A percentile compares a stretch with the other conserved stretches of the same genome.
Evolutionary conservation across 441 rosid genomes (phyloP).

Genomic region (Pelargonium citronellum): DNA sequence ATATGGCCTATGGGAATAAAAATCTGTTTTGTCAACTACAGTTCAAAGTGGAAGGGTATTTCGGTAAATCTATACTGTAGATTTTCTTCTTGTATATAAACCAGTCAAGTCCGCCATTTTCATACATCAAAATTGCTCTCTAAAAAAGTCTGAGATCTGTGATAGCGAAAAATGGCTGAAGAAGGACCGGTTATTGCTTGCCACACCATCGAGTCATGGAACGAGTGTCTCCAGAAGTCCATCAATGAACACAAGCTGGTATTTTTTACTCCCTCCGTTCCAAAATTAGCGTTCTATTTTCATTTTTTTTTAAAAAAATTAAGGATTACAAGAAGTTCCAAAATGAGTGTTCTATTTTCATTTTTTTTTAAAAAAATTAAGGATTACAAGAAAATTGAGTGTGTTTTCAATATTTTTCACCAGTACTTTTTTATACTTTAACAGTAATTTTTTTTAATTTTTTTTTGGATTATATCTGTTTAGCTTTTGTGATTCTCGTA

Average conservation of each 20-base stretch:
- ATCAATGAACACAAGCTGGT: constrained; percentile 65
- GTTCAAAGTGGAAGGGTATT: background rate
- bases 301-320: background rate
- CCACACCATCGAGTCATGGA: constrained; percentile 65
- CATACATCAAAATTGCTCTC: background rate
- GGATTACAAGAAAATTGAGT: too few relatives aligned
- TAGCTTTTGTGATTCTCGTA: too few relatives aligned
- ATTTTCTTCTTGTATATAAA: background rate
- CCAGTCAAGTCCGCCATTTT: background rate
- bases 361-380: too few relatives aligned
- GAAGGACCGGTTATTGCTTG: constrained; percentile 72
- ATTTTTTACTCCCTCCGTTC: constrained; percentile 15
- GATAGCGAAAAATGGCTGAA: constrained; percentile 48
- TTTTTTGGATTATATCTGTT: too few relatives aligned
- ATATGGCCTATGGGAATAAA: background rate
- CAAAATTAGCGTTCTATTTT: background rate
- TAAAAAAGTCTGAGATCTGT: background rate
- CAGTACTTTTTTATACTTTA: too few relatives aligned
- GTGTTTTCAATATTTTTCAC: too few relatives aligned
- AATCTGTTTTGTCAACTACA: background rate
- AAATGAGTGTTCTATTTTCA: too few relatives aligned
- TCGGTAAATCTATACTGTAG: background rate
- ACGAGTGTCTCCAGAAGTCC: constrained; percentile 47
- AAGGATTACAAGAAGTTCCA: too few relatives aligned
- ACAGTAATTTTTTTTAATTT: too few relatives aligned